Evolutionary conservation across 805 yeast species (phyloP).

Genomic region (Starmerella geochares): DNA sequence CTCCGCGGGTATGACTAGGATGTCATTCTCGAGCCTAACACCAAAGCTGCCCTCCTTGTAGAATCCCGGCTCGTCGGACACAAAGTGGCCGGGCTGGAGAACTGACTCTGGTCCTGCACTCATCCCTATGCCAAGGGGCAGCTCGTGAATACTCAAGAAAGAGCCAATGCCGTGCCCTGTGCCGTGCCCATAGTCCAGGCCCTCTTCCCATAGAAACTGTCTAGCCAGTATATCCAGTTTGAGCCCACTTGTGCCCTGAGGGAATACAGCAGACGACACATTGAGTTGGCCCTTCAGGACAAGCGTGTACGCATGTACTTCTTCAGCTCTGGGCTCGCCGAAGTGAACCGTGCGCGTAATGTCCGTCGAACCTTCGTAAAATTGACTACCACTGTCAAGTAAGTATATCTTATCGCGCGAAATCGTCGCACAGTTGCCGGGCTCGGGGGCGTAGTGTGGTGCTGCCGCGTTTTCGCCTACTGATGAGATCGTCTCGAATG

Average conservation of each 20-base stretch:
- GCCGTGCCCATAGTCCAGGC: constrained; percentile 85
- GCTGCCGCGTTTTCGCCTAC: constrained; percentile 70
- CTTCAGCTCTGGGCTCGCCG: constrained; percentile 46
- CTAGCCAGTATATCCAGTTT: constrained; percentile 76
- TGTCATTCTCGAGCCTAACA: constrained; percentile 77
- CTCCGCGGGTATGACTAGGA: constrained; percentile 41
- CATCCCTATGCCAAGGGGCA: constrained; percentile 71
- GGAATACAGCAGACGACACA: constrained; percentile 70
- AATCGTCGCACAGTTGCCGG: constrained; percentile 46
- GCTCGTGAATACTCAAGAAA: constrained; percentile 84
- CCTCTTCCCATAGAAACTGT: constrained; percentile 69
- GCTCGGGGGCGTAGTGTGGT: constrained; percentile 61
- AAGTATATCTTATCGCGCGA: constrained; percentile 62
- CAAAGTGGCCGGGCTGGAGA: constrained; percentile 54
- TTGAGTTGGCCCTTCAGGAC: constrained; percentile 90
- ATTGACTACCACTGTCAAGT: constrained; percentile 89
- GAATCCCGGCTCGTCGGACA: constrained; percentile 92
- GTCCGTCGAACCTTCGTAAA: constrained; percentile 89
- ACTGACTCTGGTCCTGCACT: constrained; percentile 41
- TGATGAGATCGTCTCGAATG: constrained; percentile 65
- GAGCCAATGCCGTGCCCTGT: constrained; percentile 96
- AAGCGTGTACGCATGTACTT: constrained; percentile 60
- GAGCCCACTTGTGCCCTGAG: constrained; percentile 63
- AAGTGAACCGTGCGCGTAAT: constrained; percentile 83
- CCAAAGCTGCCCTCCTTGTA: constrained; percentile 88